Conservation (phyloP, 345 rosid species). For the Erucastrum elatum region DNA sequence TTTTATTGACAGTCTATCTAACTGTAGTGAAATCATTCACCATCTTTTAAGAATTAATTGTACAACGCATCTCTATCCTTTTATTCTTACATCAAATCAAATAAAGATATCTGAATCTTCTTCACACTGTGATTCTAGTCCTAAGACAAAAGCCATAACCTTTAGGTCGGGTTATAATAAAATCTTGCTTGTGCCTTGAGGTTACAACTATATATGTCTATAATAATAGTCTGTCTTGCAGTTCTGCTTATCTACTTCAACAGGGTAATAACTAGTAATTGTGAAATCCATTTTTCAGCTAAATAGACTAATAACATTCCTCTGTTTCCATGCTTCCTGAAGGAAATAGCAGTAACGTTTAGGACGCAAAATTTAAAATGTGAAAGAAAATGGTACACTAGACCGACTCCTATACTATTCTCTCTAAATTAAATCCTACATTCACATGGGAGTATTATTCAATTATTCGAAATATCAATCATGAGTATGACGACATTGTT, state of each 20-base stretch:
- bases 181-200: neutral
- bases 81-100: neutral
- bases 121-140: too few relatives aligned
- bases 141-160: too few relatives aligned
- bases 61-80: neutral
- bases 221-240: neutral
- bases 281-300: neutral
- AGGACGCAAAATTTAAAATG: neutral
- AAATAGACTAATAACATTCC: neutral
- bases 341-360: neutral
- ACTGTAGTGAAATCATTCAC: neutral
- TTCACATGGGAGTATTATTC: too few relatives aligned
- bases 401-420: too few relatives aligned
- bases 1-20: neutral
- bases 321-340: neutral
- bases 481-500: too few relatives aligned
- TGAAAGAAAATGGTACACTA: too few relatives aligned
- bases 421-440: too few relatives aligned
- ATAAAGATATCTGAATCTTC: too few relatives aligned
- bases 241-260: neutral
- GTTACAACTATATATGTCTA: neutral
- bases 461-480: too few relatives aligned
- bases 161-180: too few relatives aligned
- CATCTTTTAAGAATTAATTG: neutral
- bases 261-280: neutral